Conservation (phyloP, 371 early-diverging fungal genomes). For the Choanephora cucurbitarum region DNA sequence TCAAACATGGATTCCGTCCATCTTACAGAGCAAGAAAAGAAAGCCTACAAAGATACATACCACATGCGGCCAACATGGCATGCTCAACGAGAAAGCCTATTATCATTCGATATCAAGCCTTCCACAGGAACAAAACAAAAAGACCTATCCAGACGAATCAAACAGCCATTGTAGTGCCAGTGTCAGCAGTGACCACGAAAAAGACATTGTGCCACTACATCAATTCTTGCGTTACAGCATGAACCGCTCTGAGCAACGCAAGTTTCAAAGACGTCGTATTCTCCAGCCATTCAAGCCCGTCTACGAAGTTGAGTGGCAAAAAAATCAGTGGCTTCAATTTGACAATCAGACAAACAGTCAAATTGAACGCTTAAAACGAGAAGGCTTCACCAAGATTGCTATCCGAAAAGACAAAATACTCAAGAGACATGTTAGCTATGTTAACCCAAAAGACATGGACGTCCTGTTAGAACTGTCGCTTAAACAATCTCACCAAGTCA, state of each 20-base stretch:
- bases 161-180: neutral
- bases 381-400: constrained; percentile 18
- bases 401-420: constrained; percentile 17
- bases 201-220: constrained; percentile 17
- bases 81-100: too few relatives aligned
- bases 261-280: constrained; percentile 12
- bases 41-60: too few relatives aligned
- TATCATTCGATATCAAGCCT: neutral
- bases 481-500: neutral
- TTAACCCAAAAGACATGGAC: constrained; percentile 12
- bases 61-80: too few relatives aligned
- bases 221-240: constrained; percentile 23
- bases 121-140: neutral
- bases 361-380: constrained; percentile 14
- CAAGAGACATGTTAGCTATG: constrained; percentile 17
- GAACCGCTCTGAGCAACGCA: constrained; percentile 11
- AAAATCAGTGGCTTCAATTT: constrained; percentile 25
- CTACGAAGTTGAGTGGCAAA: constrained; percentile 29
- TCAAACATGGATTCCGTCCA: too few relatives aligned
- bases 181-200: neutral
- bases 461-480: constrained; percentile 16
- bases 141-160: neutral
- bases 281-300: constrained; percentile 9
- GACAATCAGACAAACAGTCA: constrained; percentile 12
- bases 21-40: too few relatives aligned